Evolutionary conservation across 345 rosid species (phyloP).

Genomic region (Mangifera indica): DNA sequence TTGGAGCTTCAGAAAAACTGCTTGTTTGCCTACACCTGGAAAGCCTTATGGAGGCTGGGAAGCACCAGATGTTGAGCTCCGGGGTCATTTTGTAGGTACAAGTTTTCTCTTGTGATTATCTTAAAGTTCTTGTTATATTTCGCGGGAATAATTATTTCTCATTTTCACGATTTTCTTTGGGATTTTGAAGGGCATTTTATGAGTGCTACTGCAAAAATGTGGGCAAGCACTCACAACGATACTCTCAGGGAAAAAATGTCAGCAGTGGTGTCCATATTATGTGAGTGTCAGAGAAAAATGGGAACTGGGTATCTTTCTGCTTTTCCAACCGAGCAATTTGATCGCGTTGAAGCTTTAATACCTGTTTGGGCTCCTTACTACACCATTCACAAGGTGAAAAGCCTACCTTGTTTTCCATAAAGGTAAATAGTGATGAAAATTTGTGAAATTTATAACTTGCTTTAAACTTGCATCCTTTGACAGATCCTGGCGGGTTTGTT

Average conservation of each 20-base stretch:
- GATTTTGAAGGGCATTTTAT: slow-evolving; percentile 50
- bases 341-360: slow-evolving; percentile 46
- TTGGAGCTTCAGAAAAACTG: slow-evolving; percentile 58
- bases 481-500: slow-evolving; percentile 56
- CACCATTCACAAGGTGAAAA: slow-evolving; percentile 53
- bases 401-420: too few species aligned
- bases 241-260: slow-evolving; percentile 40
- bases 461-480: slow-evolving; percentile 7
- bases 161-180: slow-evolving; percentile 2
- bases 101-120: not conserved
- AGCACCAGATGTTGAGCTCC: slow-evolving; percentile 33
- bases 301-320: slow-evolving; percentile 57
- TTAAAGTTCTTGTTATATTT: too few species aligned
- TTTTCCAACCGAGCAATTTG: slow-evolving; percentile 48
- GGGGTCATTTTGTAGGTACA: slow-evolving; percentile 55
- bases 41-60: slow-evolving; percentile 58
- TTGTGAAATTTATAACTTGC: too few species aligned
- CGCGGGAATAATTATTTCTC: too few species aligned
- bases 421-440: too few species aligned
- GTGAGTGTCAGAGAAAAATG: slow-evolving; percentile 45
- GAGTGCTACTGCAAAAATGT: slow-evolving; percentile 54
- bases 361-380: slow-evolving; percentile 66
- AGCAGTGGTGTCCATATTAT: slow-evolving; percentile 39
- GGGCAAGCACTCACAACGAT: slow-evolving; percentile 53
- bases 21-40: slow-evolving; percentile 45